These are phyloP conservation scores for Prunus salicina DNA, from an alignment of 306 rosid genomes.

Conservation along the genomic window DNA sequence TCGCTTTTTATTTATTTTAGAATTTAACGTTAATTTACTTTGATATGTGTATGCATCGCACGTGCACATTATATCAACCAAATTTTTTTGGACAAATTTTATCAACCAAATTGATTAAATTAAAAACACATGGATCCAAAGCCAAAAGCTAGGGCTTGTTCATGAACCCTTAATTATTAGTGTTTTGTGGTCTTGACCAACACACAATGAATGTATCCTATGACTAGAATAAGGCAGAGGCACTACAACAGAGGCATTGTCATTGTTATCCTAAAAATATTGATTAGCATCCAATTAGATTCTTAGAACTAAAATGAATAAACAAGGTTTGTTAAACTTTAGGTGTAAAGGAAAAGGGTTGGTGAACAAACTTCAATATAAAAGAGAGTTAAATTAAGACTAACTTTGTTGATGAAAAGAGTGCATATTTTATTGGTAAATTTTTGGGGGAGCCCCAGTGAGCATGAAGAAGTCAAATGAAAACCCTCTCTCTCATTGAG, in stretches of 20 bases:
- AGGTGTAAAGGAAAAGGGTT: constrained; percentile 48
- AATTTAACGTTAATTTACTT: no score
- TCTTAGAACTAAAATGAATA: neutral
- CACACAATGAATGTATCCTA: no score
- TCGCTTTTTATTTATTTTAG: no score
- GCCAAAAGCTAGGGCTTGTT: neutral
- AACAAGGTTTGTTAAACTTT: constrained; percentile 41
- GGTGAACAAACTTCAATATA: constrained; percentile 43
- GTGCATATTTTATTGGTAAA: constrained; percentile 21
- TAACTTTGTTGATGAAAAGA: neutral
- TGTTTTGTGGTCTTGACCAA: no score
- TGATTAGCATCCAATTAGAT: constrained; percentile 25
- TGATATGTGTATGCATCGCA: no score
- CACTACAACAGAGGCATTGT: constrained; percentile 2
- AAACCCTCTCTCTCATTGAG: constrained; percentile 20
- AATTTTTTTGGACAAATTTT: no score
- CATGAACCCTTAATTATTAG: neutral
- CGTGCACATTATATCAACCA: no score
- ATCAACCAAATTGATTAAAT: no score
- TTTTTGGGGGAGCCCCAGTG: constrained; percentile 17
- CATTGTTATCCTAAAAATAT: constrained; percentile 17
- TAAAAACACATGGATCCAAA: neutral
- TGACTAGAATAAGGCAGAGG: no score
- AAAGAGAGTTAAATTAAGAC: constrained; percentile 1
- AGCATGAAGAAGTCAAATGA: constrained; percentile 34